phyloP scores from a whole-genome alignment of 2,329 filamentous ascomycete species.

The Botrytis byssoidea region DNA sequence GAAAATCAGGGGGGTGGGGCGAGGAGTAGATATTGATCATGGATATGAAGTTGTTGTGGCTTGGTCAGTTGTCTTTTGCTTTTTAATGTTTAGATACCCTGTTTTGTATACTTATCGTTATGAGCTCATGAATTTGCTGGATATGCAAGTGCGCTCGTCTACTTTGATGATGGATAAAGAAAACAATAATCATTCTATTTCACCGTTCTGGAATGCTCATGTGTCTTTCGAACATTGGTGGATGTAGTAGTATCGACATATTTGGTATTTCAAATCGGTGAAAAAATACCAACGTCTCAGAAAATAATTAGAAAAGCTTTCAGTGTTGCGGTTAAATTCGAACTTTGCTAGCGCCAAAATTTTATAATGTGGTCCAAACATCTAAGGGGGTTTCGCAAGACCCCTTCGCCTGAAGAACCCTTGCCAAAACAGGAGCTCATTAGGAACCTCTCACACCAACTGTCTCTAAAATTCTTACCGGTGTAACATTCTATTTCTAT shows the following conservation, averaged over 20 bases:
- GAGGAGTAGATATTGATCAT: constrained; percentile 34
- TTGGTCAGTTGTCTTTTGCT: neutral
- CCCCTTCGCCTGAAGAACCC: neutral
- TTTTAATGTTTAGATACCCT: neutral
- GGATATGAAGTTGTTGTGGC: neutral
- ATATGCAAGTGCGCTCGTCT: neutral
- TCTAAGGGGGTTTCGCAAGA: neutral
- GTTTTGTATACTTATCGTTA: neutral
- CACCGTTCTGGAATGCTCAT: neutral
- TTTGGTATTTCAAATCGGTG: constrained; percentile 9
- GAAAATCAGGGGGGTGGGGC: constrained; percentile 35
- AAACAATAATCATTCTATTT: neutral
- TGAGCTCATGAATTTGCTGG: neutral
- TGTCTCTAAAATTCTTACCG: neutral
- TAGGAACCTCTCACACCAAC: neutral
- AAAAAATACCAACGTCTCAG: neutral
- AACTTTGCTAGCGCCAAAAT: neutral
- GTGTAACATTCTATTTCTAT: neutral
- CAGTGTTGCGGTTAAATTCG: constrained; percentile 31
- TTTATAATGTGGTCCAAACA: neutral
- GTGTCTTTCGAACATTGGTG: neutral
- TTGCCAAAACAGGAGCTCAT: neutral
- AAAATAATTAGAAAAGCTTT: constrained; percentile 39
- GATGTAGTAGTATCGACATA: neutral
- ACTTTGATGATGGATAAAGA: neutral